Evolutionary conservation across 768 basidiomycete genomes (phyloP), one percentile per base, ranked within the genome.

Genomic region (Pulveroboletus sp.): DNA sequence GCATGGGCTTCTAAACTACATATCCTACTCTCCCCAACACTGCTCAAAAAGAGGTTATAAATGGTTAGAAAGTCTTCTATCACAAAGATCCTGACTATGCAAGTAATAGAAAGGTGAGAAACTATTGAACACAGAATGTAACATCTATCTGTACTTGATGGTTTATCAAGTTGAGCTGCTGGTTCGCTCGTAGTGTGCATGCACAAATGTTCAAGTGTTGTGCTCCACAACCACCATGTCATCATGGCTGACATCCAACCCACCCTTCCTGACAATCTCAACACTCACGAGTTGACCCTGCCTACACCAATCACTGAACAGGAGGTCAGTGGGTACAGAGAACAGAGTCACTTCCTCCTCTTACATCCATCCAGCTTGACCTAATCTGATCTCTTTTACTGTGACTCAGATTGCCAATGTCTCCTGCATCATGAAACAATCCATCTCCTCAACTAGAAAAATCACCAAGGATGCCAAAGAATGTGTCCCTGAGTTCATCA

Each of bases 391-490:
- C 24, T 25, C 21, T 12, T 27, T 46, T 10, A 31, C 37, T 43
- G 20, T n/a, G 29, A 23, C 37, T 16, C 58, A 94, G 94, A 98
- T 98, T 58, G 94, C 94, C 43, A 98, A 98, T 65, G 94, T 97
- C n/a, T 84, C 93, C 14, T 81, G 95, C 19, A 94, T 98, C 63
- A 98, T 97, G 94, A 97, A 97, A 69, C 75, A 84, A 37, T 80
- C 91, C 11, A 85, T 97, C 3, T 94, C 95, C 0, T 72, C 84
- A 0, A 87, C 87, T 17, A 91, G 94, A 36, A 98, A 98, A 72
- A 95, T 97, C 61, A 90, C 91, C 8, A 97, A 97, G 68, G 95
- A 98, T 69, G 94, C 94, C 38, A 98, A 98, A 66, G 95, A 98
- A 71, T 94, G 91, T 69, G 92, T 97, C 36, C 95, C 97, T 67